Conservation (phyloP, 2,329 filamentous ascomycete species). For the Aspergillus hortae region DNA sequence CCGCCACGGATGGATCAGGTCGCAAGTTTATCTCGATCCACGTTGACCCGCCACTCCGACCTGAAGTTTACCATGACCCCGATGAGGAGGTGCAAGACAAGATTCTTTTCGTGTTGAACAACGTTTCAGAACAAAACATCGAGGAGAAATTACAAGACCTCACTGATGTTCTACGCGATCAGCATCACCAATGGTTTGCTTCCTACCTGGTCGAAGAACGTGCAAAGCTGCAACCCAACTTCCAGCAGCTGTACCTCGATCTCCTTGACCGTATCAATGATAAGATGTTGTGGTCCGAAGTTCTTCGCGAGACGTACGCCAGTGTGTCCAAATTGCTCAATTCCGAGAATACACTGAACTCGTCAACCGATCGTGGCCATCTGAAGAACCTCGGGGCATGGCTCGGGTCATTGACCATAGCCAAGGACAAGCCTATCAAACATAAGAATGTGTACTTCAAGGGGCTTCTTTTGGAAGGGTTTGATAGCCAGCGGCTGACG, state of each 20-base stretch:
- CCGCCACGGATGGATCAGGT: constrained; percentile 56
- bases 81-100: constrained; percentile 83
- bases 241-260: constrained; percentile 88
- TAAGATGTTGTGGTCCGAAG: constrained; percentile 75
- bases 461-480: constrained; percentile 87
- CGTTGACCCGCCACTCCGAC: constrained; percentile 64
- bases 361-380: constrained; percentile 77
- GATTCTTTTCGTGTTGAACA: constrained; percentile 94
- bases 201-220: constrained; percentile 92
- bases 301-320: constrained; percentile 88
- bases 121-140: constrained; percentile 86
- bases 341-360: constrained; percentile 80
- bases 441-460: constrained; percentile 97
- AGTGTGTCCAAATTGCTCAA: constrained; percentile 86
- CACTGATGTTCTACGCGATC: constrained; percentile 70
- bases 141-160: constrained; percentile 80
- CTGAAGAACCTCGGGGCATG: constrained; percentile 91
- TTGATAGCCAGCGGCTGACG: constrained; percentile 84
- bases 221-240: constrained; percentile 96
- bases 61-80: constrained; percentile 73
- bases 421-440: constrained; percentile 90
- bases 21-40: constrained; percentile 76
- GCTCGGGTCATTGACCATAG: constrained; percentile 89
- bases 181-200: constrained; percentile 95
- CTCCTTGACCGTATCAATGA: constrained; percentile 80